phyloP scores from a whole-genome alignment of 2,329 filamentous ascomycete genomes.

The Pseudogymnoascus verrucosus region DNA sequence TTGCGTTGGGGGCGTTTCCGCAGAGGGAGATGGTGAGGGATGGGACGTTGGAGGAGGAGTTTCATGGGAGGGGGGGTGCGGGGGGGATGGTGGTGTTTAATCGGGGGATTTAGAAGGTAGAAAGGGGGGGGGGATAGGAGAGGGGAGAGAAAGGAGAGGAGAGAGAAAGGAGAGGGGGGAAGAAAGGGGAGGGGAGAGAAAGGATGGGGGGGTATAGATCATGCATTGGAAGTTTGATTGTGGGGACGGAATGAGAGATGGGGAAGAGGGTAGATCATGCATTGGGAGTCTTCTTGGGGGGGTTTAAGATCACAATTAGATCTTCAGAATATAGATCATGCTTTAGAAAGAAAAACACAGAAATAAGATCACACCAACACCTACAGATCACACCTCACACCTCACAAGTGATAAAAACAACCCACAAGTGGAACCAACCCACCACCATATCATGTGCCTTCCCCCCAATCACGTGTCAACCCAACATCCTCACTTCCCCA shows the following conservation, averaged over 20 bases:
- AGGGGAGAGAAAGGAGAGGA: too few species aligned
- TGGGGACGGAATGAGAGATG: neutral
- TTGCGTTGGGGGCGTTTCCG: slow-evolving; percentile 87
- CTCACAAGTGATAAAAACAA: neutral
- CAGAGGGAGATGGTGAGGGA: slow-evolving; percentile 75
- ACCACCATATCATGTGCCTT: neutral
- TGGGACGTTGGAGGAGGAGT: too few species aligned
- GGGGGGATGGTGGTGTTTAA: too few species aligned
- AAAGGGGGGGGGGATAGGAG: too few species aligned
- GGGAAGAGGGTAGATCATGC: neutral
- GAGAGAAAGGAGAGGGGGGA: too few species aligned
- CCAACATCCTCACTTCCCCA: neutral
- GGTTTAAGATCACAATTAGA: neutral
- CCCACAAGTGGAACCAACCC: neutral
- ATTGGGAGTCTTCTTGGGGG: neutral
- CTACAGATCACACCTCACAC: neutral
- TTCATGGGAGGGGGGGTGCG: too few species aligned
- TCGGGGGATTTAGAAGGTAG: too few species aligned
- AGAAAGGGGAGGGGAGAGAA: neutral
- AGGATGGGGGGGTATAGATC: neutral
- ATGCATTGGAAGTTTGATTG: neutral
- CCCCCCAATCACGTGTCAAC: neutral
- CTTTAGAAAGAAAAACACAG: neutral
- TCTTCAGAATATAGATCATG: neutral
- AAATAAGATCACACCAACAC: neutral